phyloP scores from a whole-genome alignment of 2,329 filamentous ascomycete species.

The Claviceps spartinae region DNA sequence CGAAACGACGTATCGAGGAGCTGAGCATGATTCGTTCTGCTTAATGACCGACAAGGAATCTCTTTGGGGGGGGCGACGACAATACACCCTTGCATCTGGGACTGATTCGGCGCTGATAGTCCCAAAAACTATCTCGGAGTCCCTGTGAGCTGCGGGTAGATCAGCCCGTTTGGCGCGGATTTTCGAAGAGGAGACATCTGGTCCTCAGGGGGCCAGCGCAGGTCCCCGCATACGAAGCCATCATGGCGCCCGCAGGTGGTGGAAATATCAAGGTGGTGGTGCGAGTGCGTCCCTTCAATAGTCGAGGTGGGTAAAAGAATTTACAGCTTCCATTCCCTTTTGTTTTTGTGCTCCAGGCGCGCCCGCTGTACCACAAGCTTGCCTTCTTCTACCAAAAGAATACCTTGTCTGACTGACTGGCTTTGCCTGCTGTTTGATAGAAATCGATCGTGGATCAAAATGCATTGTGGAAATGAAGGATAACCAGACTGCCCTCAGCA shows the following conservation, averaged over 20 bases:
- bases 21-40: constrained; percentile 8
- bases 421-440: constrained; percentile 29
- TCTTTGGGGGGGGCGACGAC: not conserved
- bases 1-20: not conserved
- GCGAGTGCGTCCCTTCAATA: constrained; percentile 88
- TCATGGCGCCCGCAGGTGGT: constrained; percentile 47
- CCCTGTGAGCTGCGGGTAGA: not conserved
- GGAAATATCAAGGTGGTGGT: constrained; percentile 99
- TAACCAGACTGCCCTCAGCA: constrained; percentile 73
- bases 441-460: constrained; percentile 83
- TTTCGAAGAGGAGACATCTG: constrained; percentile 11
- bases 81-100: not conserved
- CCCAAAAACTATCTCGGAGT: not conserved
- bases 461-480: constrained; percentile 96
- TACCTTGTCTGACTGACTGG: not conserved
- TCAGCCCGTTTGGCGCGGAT: constrained; percentile 12
- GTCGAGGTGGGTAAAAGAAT: constrained; percentile 52
- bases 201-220: constrained; percentile 19
- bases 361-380: constrained; percentile 17
- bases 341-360: not conserved
- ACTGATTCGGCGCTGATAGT: not conserved
- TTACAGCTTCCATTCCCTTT: not conserved
- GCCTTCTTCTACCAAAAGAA: constrained; percentile 24
- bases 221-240: constrained; percentile 21
- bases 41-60: constrained; percentile 5